phyloP scores from a whole-genome alignment of 2,329 filamentous ascomycete species.

The Verticillium albo-atrum region DNA sequence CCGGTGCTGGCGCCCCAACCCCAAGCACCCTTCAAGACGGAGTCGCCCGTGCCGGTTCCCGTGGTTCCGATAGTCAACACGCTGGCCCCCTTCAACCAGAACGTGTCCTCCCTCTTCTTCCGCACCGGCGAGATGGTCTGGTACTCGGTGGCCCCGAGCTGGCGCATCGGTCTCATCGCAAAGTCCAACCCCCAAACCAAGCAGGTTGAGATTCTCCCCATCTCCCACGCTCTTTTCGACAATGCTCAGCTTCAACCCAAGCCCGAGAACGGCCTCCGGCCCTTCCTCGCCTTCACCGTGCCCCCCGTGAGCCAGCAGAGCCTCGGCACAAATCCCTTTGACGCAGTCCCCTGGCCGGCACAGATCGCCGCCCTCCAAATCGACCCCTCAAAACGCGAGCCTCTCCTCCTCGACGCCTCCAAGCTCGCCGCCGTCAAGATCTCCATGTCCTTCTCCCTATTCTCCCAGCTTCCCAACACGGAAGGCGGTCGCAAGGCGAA shows the following conservation, averaged over 20 bases:
- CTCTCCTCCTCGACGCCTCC: conserved; percentile 43
- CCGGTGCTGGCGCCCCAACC: conserved; percentile 1
- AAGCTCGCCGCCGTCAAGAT: conserved; percentile 46
- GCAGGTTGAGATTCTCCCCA: conserved; percentile 30
- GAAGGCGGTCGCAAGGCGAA: conserved; percentile 24
- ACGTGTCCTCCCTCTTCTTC: conserved; percentile 27
- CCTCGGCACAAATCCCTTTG: conserved; percentile 33
- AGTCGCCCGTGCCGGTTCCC: conserved; percentile 3
- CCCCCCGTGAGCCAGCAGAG: conserved; percentile 35
- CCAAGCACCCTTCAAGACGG: not conserved
- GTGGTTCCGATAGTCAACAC: not conserved
- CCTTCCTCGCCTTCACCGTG: conserved; percentile 48
- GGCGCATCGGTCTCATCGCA: conserved; percentile 43
- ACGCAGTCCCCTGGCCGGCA: conserved; percentile 37
- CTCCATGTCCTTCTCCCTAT: conserved; percentile 45
- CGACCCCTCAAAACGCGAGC: conserved; percentile 31
- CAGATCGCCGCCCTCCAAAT: conserved; percentile 24
- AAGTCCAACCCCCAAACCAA: conserved; percentile 18
- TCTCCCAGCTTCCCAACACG: conserved; percentile 29
- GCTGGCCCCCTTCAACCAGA: not conserved
- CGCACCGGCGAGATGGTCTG: conserved; percentile 46
- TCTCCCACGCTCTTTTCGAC: conserved; percentile 31
- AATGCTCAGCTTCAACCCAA: conserved; percentile 32
- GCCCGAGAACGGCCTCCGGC: conserved; percentile 36
- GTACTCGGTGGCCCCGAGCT: conserved; percentile 41